Evolutionary conservation across 2,329 filamentous ascomycete genomes (phyloP), one percentile per base, ranked within the genome.

Genomic region (Fusarium hainanense): DNA sequence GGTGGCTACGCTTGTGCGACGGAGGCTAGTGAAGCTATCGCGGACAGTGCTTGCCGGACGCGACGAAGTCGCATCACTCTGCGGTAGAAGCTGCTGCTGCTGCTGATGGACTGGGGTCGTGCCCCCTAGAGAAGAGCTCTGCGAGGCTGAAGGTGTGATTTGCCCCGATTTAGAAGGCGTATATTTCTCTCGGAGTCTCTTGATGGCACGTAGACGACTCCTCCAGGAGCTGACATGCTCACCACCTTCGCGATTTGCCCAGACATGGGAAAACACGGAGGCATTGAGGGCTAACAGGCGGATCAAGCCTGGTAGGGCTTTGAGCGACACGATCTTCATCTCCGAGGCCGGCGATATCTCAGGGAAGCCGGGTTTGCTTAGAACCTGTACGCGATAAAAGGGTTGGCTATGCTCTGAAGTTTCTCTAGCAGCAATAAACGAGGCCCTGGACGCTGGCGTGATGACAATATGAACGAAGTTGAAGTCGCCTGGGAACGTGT

Each of bases 381-480:
- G 89, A 50, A 97, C 91, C 73, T 95, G 92, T 14, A 99, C 94
- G 74, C 91, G 91, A 83, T 97, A 98, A 79, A 95, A 98, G 3
- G 80, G 84, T 61, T 82, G 81, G 75, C 75, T 77, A 10, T 81
- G 75, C 34, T 79, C 78, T 4, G 72, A 70, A 14, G 72, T 72
- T 54, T 86, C 81, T 20, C 89, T 83, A 8, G 87, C 88, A 50
- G 92, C 89, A 40, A 93, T 86, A 75, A 94, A 95, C 4, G 91
- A 92, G 4, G 90, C 89, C 42, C 90, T 87, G 7, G 93, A 94
- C 66, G 94, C 92, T 1, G 96, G 96, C 4, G 93, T 93, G 76
- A 99, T 95, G 73, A 98, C 92, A 74, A 99, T 98, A 78, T 98
- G 94, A 77, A 99, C 94, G 76, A 93, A 97, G 77, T 98, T 98